phyloP scores from a whole-genome alignment of 495 filamentous ascomycete species.

The Neurospora sp. region DNA sequence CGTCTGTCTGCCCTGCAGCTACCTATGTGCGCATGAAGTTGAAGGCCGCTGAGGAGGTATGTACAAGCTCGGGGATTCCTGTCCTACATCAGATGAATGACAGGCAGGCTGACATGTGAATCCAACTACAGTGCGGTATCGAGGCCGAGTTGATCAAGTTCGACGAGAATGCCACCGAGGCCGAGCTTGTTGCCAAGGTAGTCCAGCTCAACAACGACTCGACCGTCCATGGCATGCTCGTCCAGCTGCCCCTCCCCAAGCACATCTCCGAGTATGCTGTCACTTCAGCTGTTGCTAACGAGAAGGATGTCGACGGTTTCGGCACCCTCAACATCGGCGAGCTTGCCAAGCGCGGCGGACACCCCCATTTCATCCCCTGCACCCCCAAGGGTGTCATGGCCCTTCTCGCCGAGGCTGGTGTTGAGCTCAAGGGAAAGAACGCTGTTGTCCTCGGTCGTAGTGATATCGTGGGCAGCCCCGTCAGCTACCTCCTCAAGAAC shows the following conservation, averaged over 20 bases:
- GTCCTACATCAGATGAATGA: not conserved
- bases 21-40: constrained; percentile 99
- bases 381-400: constrained; percentile 97
- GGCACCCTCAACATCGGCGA: constrained; percentile 89
- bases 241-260: constrained; percentile 82
- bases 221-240: constrained; percentile 80
- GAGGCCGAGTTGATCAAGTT: constrained; percentile 75
- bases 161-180: constrained; percentile 69
- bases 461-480: constrained; percentile 94
- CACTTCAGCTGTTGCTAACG: constrained; percentile 80
- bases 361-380: constrained; percentile 82
- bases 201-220: constrained; percentile 78
- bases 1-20: constrained; percentile 36
- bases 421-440: constrained; percentile 78
- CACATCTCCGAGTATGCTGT: constrained; percentile 82
- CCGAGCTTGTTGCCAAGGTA: constrained; percentile 76
- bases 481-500: constrained; percentile 89
- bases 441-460: constrained; percentile 91
- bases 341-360: constrained; percentile 84
- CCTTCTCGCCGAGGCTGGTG: constrained; percentile 70
- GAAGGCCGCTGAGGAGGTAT: constrained; percentile 89
- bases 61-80: constrained; percentile 3
- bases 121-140: constrained; percentile 63
- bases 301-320: constrained; percentile 98
- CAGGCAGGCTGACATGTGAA: not conserved